A percentile compares a stretch with the other conserved stretches of the same genome.
phyloP scores from a whole-genome alignment of 371 early-diverging fungal species.

The Mortierella sp. region DNA sequence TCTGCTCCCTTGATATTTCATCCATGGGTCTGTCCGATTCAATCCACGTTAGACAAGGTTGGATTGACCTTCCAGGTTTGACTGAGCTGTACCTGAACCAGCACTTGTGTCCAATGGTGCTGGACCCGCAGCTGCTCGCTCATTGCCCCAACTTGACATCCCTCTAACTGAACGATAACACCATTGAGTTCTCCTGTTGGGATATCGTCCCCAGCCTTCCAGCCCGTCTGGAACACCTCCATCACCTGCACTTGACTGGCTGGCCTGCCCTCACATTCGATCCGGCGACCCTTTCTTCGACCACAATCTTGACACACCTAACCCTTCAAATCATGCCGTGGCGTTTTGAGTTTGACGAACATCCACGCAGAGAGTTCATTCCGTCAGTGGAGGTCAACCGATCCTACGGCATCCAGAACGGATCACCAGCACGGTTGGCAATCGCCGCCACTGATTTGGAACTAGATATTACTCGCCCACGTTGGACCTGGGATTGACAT shows the following conservation, averaged over 20 bases:
- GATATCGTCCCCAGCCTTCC: neutral
- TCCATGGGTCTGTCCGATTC: no score
- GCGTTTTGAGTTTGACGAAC: no score
- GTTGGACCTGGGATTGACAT: neutral
- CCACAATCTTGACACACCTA: neutral
- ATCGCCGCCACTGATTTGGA: neutral
- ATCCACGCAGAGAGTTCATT: neutral
- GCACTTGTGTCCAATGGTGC: no score
- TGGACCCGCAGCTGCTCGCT: no score
- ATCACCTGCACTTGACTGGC: neutral
- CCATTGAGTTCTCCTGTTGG: neutral
- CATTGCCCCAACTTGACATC: no score
- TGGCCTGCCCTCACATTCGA: neutral
- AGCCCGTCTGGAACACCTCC: neutral
- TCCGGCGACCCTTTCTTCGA: neutral
- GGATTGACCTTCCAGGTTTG: no score
- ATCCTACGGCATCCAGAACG: neutral
- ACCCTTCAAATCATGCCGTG: no score
- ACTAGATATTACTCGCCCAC: neutral
- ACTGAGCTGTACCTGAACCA: no score
- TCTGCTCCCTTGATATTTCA: no score
- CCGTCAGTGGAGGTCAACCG: neutral
- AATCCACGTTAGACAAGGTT: no score
- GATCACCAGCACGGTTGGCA: neutral
- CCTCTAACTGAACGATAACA: neutral